A percentile compares a stretch with the other conserved stretches of the same genome.
Conservation (phyloP, 2,329 filamentous ascomycete species). For the Colletotrichum sp. region DNA sequence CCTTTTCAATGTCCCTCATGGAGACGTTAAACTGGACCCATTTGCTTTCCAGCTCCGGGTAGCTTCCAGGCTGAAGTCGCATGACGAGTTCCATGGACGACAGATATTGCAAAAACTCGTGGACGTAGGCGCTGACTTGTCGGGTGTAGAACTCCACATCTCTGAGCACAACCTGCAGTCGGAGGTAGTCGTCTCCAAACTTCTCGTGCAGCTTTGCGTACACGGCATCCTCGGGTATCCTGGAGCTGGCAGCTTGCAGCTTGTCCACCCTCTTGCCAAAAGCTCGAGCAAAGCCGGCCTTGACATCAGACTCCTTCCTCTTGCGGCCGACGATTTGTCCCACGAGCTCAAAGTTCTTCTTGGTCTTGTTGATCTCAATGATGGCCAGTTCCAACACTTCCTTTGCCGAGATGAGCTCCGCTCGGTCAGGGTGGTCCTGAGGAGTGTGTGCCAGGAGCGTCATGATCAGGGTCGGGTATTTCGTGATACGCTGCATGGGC, state of each 20-base stretch:
- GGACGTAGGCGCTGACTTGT: slow-evolving; percentile 80
- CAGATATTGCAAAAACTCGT: slow-evolving; percentile 80
- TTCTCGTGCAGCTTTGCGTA: slow-evolving; percentile 84
- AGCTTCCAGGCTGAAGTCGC: slow-evolving; percentile 71
- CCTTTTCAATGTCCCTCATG: slow-evolving; percentile 83
- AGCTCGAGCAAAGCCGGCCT: slow-evolving; percentile 83
- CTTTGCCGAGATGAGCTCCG: slow-evolving; percentile 61
- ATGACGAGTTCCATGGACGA: slow-evolving; percentile 85
- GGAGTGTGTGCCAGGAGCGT: slow-evolving; percentile 83
- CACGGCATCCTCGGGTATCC: slow-evolving; percentile 76
- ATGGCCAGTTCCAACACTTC: slow-evolving; percentile 68
- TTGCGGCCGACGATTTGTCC: slow-evolving; percentile 87
- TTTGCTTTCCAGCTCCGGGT: slow-evolving; percentile 89
- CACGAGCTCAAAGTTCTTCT: slow-evolving; percentile 92
- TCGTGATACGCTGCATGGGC: slow-evolving; percentile 91
- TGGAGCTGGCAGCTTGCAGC: slow-evolving; percentile 67
- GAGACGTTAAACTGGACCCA: slow-evolving; percentile 92
- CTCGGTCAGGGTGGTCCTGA: slow-evolving; percentile 81
- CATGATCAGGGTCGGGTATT: slow-evolving; percentile 87
- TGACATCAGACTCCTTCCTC: slow-evolving; percentile 87
- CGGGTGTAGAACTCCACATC: slow-evolving; percentile 93
- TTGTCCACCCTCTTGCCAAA: slow-evolving; percentile 91
- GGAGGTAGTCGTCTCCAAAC: slow-evolving; percentile 91
- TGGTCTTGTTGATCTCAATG: slow-evolving; percentile 91
- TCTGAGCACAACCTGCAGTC: slow-evolving; percentile 88